Conservation (phyloP, 1,139 yeast genomes). For the Pneumocystis wakefieldiae region DNA sequence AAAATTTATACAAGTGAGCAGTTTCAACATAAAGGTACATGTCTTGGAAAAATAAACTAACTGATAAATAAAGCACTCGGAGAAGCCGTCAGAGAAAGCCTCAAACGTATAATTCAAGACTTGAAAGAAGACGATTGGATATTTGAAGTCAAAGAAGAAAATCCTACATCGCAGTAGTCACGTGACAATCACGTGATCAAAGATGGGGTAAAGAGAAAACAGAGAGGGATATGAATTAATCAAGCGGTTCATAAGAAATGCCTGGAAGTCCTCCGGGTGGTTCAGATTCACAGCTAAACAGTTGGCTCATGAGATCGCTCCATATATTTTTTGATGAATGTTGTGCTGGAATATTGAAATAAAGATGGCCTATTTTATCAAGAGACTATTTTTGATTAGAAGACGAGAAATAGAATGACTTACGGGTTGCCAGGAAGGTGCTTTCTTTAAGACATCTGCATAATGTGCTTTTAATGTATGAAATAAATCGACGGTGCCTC, state of each 20-base stretch:
- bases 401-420: not conserved
- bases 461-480: conserved; percentile 42
- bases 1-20: not conserved
- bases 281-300: not conserved
- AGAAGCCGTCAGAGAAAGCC: not conserved
- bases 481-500: conserved; percentile 37
- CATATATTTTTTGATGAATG: not conserved
- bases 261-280: not conserved
- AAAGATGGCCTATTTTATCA: not conserved
- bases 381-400: not conserved
- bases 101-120: not conserved
- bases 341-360: not conserved
- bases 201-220: not conserved
- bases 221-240: not conserved
- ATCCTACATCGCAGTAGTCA: not conserved
- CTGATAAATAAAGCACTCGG: not conserved
- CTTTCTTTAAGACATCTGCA: conserved; percentile 33
- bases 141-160: not conserved
- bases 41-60: not conserved
- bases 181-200: not conserved
- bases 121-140: not conserved
- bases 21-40: not conserved
- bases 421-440: conserved; percentile 16
- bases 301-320: not conserved
- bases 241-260: not conserved